Evolutionary conservation across 2,329 filamentous ascomycete species (phyloP), one percentile per base, ranked within the genome.

Genomic region (Cladophialophora yegresii): DNA sequence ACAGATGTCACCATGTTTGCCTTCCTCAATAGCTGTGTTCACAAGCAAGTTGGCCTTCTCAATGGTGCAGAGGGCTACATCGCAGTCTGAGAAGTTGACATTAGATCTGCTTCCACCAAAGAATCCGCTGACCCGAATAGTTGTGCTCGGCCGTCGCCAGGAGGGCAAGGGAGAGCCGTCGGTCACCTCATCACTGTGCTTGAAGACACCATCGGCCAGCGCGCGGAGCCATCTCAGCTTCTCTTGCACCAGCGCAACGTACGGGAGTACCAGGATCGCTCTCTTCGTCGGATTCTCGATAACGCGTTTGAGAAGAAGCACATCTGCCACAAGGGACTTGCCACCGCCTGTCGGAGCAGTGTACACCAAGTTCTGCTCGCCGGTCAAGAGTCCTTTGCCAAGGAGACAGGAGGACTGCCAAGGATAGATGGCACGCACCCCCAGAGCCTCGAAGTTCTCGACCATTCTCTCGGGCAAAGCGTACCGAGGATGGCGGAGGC

Each of bases 41-140:
- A 92, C 82, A 45, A 93, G 81, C 10, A 87, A 83, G 71, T 92
- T 93, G 60, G 89, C 85, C 84, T 92, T 93, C 77, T 93, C 90
- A 65, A 92, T 87, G 0, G 90, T 92, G 77, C 90, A 92, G 47
- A 92, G 84, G 1, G 87, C 90, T 71, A 93, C 86, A 73, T 93
- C 90, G 70, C 90, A 89, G 72, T 92, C 89, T 28, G 83, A 80
- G 89, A 89, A 92, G 1, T 83, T 86, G 10, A 84, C 79, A 67
- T 84, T 83, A 30, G 87, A 81, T 72, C 87, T 90, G 71, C 86
- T 89, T 4, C 89, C 90, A 4, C 89, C 89, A 75, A 91, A 91
- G 73, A 90, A 91, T 0, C 89, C 89, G 22, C 87, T 84, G 1
- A 92, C 85, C 47, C 87, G 83, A 33, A 92, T 79, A 3, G 79